Conservation (phyloP, 225 moss, liverwort and hornwort genomes). For the Pseudisothecium myosuroides region DNA sequence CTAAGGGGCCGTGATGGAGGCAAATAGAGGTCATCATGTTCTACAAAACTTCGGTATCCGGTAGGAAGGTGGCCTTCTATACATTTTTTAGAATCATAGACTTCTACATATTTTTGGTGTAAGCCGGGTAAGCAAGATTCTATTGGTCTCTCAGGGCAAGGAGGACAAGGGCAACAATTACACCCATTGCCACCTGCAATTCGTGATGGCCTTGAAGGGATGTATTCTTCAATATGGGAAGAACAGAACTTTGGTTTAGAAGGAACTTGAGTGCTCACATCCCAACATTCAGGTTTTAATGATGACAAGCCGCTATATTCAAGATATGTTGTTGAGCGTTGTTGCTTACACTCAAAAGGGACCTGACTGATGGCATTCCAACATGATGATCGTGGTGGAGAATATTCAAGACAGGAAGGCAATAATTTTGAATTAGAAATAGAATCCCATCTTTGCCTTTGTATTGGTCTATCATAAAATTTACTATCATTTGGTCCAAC, state of each 20-base stretch:
- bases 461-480: background rate
- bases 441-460: conserved; percentile 22
- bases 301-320: background rate
- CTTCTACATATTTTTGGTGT: conserved; percentile 17
- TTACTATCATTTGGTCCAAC: background rate
- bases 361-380: background rate
- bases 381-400: background rate
- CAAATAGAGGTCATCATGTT: conserved; percentile 45
- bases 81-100: conserved; percentile 7
- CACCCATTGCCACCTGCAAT: conserved; percentile 29
- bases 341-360: background rate
- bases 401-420: background rate
- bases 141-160: background rate
- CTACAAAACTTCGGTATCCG: conserved; percentile 20
- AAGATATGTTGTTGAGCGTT: background rate
- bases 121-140: conserved; percentile 37
- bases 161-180: conserved; percentile 5
- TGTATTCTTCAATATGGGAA: background rate
- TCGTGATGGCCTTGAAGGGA: background rate
- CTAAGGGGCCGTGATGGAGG: conserved; percentile 19
- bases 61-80: conserved; percentile 21
- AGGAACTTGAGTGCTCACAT: conserved; percentile 22
- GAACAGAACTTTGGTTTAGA: background rate
- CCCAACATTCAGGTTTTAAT: background rate
- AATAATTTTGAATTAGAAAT: background rate